Evolutionary conservation across 2,329 filamentous ascomycete genomes (phyloP), one percentile per base, ranked within the genome.

Genomic region (Pestalotiopsis sp.): DNA sequence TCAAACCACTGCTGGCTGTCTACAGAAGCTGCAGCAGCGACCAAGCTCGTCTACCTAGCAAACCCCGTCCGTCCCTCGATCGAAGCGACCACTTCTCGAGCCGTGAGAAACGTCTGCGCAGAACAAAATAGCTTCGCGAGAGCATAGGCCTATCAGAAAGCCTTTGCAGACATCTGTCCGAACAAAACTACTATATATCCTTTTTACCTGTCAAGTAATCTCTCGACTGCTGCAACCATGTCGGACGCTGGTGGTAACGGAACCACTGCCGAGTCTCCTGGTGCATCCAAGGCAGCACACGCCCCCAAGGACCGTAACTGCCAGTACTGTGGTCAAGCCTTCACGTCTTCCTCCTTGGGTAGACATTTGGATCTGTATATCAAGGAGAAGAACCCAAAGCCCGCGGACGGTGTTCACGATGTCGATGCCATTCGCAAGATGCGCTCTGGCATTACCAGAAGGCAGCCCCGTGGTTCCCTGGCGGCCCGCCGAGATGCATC

Each of bases 331-430:
- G 87, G 90, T 61, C 94, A 97, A 80, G 87, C 92, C 6, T 98
- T 98, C 78, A 98, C 95, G 17, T 98, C 95, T 1, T 97, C 94
- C 17, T 97, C 94, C 2, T 89, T 98, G 66, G 95, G 95, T 64
- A 92, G 95, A 61, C 95, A 98, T 81, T 90, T 98, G 73, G 95
- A 98, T 79, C 89, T 97, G 52, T 98, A 97, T 80, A 95, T 98
- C 76, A 95, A 94, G 77, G 92, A 94, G 69, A 97, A 94, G 83
- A 98, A 98, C 79, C 94, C 95, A 1, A 96, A 95, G 80, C 87
- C 91, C 1, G 84, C 92, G 6, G 95, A 98, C 81, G 95, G 95
- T 64, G 83, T 97, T 61, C 95, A 98, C 81, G 87, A 97, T 82
- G 93, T 98, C 69, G 93, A 95, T 7, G 93, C 94, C 80, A 98